Base-by-base conservation (phyloP, 2,329 filamentous ascomycete genomes). In the Talaromyces marneffei region DNA sequence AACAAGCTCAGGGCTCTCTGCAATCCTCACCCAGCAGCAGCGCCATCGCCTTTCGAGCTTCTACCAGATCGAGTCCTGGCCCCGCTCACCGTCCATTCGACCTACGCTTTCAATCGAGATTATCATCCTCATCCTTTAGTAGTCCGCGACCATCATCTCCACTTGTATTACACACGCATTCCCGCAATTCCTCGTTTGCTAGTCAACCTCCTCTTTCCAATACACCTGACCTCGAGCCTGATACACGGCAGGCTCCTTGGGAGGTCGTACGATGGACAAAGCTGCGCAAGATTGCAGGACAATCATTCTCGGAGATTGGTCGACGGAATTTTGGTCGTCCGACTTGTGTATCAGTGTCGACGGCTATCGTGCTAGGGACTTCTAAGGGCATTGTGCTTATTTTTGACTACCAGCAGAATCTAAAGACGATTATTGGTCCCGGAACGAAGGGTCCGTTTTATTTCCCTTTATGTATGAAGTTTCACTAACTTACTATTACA, bases 221-320 rank as follows among this genome's bases (percentile, higher is more conserved):
- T 18, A 86, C 87, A 62, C 75, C 83, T 46, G 79, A 86, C 60
- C 79, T 82, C 57, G 89, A 89, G 53, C 80, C 83, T 23, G 89
- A 93, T 65, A 85, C 87, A 1, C 83, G 86, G 2, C 87, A 91
- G 59, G 86, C 90, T 4, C 94, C 94, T 1, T 99, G 94, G 95
- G 94, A 99, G 70, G 92, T 97, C 59, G 89, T 99, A 62, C 85
- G 92, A 71, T 99, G 95, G 95, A 97, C 91, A 1, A 94, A 90
- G 71, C 78, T 99, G 61, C 90, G 87, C 70, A 97, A 95, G 74
- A 85, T 99, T 64, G 92, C 91, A 25, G 86, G 85, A 0, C 91
- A 97, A 74, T 87, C 90, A 3, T 97, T 97, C 74, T 96, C 93
- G 2, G 95, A 99, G 75, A 84, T 88, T 46, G 94, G 92, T 37